Base-by-base conservation (phyloP, 1,139 yeast genomes). In the Pneumocystis carinii region DNA sequence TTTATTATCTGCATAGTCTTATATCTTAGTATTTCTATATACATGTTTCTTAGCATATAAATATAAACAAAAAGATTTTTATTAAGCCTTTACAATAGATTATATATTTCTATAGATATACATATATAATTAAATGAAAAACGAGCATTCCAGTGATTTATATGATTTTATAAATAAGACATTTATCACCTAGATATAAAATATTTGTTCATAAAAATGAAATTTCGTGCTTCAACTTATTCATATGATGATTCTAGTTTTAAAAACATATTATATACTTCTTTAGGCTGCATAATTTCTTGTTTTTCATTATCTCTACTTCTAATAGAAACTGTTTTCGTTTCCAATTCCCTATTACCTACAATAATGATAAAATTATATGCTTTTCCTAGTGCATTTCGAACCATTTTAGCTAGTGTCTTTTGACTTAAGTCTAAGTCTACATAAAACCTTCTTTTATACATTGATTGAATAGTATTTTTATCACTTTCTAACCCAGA, bases 321-420 rank as follows among this genome's bases (percentile, higher is more conserved):
- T 81, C 97, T 86, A 68, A 90, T 85, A 73, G 90, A 90, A 68
- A 92, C 97, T 70, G 92, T 81, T 68, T 82, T 78, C 70, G 84
- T 82, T 67, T 77, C 78, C 78, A 85, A 82, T 78, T 92, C 98
- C 72, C 87, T 90, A 72, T 88, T 96, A 75, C 98, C 98, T 70
- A 92, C 97, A 75, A 90, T 87, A 75, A 90, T 90, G 72, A 90
- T 86, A 77, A 89, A 92, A 79, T 90, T 92, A 78, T 90, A 92
- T 75, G 87, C 90, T 77, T 85, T 84, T 74, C 89, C 73, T 80
- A 90, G 97, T 71, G 97, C 97, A 70, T 83, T 87, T 82, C 97
- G 88, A 66, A 92, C 88, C 83, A 92, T 90, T 89, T 89, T 90
- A 74, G 88, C 95, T 75, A 92, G 81, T 64, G 97, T 90, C 80